phyloP scores from a whole-genome alignment of 2,329 filamentous ascomycete genomes.

The Trichoderma sp. region DNA sequence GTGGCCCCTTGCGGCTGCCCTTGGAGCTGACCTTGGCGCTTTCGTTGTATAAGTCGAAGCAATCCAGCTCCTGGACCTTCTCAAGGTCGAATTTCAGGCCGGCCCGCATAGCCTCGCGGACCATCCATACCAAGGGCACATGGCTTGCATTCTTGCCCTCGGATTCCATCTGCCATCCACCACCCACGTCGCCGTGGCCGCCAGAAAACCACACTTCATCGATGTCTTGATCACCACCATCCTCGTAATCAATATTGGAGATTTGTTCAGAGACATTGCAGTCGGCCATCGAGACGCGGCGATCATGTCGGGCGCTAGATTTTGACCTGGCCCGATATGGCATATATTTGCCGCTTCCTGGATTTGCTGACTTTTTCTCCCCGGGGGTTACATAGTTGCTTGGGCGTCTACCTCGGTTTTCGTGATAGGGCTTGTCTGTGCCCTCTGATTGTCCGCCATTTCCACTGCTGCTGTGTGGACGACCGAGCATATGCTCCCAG shows the following conservation, averaged over 20 bases:
- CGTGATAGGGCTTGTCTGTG: background rate
- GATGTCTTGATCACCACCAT: constrained; percentile 66
- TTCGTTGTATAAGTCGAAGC: constrained; percentile 39
- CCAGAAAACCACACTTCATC: constrained; percentile 82
- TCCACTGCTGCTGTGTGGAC: background rate
- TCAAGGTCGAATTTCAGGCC: constrained; percentile 71
- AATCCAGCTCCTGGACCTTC: constrained; percentile 69
- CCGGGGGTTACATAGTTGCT: constrained; percentile 31
- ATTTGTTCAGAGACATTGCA: constrained; percentile 18
- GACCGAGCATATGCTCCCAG: constrained; percentile 11
- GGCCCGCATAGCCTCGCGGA: constrained; percentile 61
- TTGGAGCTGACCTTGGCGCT: background rate
- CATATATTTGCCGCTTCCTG: constrained; percentile 34
- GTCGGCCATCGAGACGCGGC: constrained; percentile 1
- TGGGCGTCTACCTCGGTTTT: background rate
- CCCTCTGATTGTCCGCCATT: background rate
- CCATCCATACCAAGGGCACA: constrained; percentile 71
- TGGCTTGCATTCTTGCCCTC: constrained; percentile 68
- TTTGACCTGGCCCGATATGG: constrained; percentile 50
- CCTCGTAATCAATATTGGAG: constrained; percentile 25
- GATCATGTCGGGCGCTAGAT: constrained; percentile 40
- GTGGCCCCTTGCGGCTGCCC: constrained; percentile 5
- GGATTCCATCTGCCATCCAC: constrained; percentile 67
- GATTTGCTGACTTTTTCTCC: constrained; percentile 24
- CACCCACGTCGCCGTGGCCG: constrained; percentile 77